Base-by-base conservation (phyloP, 495 filamentous ascomycete genomes). In the Cercophora scortea region DNA sequence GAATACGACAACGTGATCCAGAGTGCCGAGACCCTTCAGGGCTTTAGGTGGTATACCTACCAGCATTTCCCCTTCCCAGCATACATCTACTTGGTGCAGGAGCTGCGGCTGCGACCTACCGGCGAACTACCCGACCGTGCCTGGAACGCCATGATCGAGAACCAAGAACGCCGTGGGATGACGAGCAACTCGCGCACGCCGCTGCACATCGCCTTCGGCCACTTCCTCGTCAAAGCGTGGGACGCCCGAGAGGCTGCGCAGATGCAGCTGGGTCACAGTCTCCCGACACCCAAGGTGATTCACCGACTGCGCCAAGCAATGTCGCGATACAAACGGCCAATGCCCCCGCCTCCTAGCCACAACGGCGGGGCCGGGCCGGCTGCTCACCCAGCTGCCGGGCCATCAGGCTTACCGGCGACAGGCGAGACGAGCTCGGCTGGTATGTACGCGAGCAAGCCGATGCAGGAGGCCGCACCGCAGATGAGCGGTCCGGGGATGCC, bases 1-100 rank as follows among this genome's bases (percentile, higher is more conserved):
- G 78, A 80, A 59, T 74, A 70, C 34, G 77, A 80, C 53, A 76
- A 76, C 51, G 59, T 71, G 41, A 71, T 79, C 47, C 72, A 78
- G 53, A 66, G 63, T 8, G 60, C 65, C 3, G 66, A 73, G 35
- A 64, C 54, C 47, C 56, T 79, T n/a, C 66, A 68, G 17, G 68
- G 73, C 15, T 79, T 75, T 50, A 63, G 66, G 32, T 79, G 77
- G 77, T 80, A 78, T 56, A 76, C 72, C 4, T 64, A 73, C 11
- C 68, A 74, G 42, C 71, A 80, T 55, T 74, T 77, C 32, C 78
- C 78, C 15, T 71, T 79, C 39, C 76, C 73, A 12, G 77, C 73
- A 4, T 80, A 78, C 55, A 72, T 79, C 17, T 80, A 72, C 54
- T 61, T 79, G 15, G 65, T 79, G 5, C 70, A 63, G 39, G 76